Percentiles rank a stretch among this genome's conserved stretches.
These are phyloP conservation scores for Exophiala mesophila DNA, from an alignment of 2,329 filamentous ascomycete genomes.

Conservation along the genomic window DNA sequence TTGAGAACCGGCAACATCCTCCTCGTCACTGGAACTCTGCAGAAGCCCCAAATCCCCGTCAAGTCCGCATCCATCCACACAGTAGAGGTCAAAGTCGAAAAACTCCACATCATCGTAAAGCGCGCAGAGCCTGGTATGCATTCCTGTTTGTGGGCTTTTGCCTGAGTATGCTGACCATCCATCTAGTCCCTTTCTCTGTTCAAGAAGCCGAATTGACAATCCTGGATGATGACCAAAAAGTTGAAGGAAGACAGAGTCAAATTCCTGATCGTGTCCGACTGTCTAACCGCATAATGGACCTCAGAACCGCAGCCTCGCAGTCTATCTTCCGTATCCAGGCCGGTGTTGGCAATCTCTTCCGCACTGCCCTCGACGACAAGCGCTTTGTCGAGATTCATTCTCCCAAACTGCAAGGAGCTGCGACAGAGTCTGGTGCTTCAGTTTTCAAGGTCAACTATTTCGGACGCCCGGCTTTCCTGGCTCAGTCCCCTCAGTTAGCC, in stretches of 20 bases:
- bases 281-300: constrained; percentile 73
- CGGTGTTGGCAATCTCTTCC: constrained; percentile 74
- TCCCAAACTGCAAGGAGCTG: constrained; percentile 81
- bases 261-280: constrained; percentile 70
- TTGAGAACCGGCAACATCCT: constrained; percentile 74
- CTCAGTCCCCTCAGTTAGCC: constrained; percentile 84
- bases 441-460: constrained; percentile 94
- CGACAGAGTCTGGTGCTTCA: constrained; percentile 84
- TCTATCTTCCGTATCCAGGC: constrained; percentile 84
- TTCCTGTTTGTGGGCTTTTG: background rate
- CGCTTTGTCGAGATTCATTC: constrained; percentile 92
- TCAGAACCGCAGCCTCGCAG: constrained; percentile 81
- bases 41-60: constrained; percentile 68
- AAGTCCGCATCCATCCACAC: constrained; percentile 70
- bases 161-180: constrained; percentile 8
- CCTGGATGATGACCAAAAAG: constrained; percentile 51
- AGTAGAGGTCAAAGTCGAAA: constrained; percentile 67
- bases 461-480: constrained; percentile 76
- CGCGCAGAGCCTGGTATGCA: constrained; percentile 49
- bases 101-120: constrained; percentile 58
- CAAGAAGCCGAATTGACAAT: constrained; percentile 63
- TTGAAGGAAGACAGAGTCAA: constrained; percentile 54
- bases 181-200: constrained; percentile 59
- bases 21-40: constrained; percentile 67
- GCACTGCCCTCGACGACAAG: constrained; percentile 64